Conservation (phyloP, 1,139 yeast genomes). For the Kodamaea sp. region DNA sequence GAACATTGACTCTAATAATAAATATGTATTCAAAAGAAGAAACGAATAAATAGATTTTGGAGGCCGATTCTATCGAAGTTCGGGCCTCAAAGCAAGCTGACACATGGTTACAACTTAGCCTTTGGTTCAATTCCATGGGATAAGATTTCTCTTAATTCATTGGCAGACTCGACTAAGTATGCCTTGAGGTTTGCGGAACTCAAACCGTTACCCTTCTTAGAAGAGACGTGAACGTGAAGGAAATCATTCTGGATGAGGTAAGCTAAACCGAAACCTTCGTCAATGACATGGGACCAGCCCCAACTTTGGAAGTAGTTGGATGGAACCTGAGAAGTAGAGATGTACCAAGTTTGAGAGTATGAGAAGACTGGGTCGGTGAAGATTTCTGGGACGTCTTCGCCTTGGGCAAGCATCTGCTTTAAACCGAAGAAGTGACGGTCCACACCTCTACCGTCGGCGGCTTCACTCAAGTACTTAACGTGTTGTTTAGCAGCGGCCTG, state of each 20-base stretch:
- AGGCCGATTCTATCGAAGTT: neutral
- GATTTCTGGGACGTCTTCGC: constrained; percentile 67
- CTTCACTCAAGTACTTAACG: constrained; percentile 69
- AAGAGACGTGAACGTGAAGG: constrained; percentile 83
- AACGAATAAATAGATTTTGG: constrained; percentile 1
- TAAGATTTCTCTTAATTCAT: constrained; percentile 74
- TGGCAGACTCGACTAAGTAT: constrained; percentile 77
- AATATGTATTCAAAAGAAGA: constrained; percentile 1
- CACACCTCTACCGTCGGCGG: constrained; percentile 85
- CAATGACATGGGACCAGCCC: constrained; percentile 96
- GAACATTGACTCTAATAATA: neutral
- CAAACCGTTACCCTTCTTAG: constrained; percentile 69
- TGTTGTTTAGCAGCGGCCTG: constrained; percentile 77
- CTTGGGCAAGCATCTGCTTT: constrained; percentile 65
- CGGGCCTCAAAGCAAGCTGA: too few species aligned
- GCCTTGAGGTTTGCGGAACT: constrained; percentile 67
- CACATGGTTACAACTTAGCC: constrained; percentile 33
- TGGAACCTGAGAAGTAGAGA: constrained; percentile 88
- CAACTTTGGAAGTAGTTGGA: constrained; percentile 89
- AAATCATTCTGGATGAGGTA: constrained; percentile 88
- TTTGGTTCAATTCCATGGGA: constrained; percentile 38
- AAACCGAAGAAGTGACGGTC: constrained; percentile 94
- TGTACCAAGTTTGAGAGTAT: constrained; percentile 82
- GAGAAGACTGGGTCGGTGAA: constrained; percentile 74
- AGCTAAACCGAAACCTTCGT: constrained; percentile 91